Conservation (phyloP, 805 yeast species). For the Tetrapisispora taiwanensis region DNA sequence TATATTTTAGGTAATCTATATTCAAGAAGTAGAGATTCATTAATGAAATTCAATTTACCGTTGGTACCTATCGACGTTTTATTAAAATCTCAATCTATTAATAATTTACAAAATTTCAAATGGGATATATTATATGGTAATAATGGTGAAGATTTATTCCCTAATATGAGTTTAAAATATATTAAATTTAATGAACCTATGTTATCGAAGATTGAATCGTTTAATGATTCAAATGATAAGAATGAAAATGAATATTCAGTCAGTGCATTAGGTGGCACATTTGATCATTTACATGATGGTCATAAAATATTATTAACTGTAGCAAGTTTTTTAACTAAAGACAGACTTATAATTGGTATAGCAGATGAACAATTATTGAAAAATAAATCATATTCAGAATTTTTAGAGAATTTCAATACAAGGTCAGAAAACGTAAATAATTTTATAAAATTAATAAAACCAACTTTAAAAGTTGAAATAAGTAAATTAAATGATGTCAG, state of each 20-base stretch:
- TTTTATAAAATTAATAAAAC: constrained; percentile 43
- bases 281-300: constrained; percentile 93
- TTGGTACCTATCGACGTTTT: constrained; percentile 20
- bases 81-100: constrained; percentile 8
- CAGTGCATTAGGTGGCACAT: constrained; percentile 86
- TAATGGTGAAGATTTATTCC: neutral
- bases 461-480: constrained; percentile 39
- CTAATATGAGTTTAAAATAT: constrained; percentile 1
- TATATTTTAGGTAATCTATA: constrained; percentile 21
- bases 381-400: constrained; percentile 65
- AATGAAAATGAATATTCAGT: constrained; percentile 23
- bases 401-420: constrained; percentile 45
- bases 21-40: constrained; percentile 19
- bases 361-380: constrained; percentile 65
- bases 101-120: constrained; percentile 5
- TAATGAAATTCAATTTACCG: constrained; percentile 10
- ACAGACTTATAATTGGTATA: constrained; percentile 63
- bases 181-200: constrained; percentile 2
- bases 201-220: neutral
- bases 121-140: constrained; percentile 15
- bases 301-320: constrained; percentile 77
- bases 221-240: neutral
- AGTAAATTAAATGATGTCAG: constrained; percentile 72
- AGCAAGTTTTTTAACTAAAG: constrained; percentile 50
- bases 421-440: constrained; percentile 39